Base-by-base conservation (phyloP, 2,329 filamentous ascomycete genomes). In the Colletotrichum sp. region DNA sequence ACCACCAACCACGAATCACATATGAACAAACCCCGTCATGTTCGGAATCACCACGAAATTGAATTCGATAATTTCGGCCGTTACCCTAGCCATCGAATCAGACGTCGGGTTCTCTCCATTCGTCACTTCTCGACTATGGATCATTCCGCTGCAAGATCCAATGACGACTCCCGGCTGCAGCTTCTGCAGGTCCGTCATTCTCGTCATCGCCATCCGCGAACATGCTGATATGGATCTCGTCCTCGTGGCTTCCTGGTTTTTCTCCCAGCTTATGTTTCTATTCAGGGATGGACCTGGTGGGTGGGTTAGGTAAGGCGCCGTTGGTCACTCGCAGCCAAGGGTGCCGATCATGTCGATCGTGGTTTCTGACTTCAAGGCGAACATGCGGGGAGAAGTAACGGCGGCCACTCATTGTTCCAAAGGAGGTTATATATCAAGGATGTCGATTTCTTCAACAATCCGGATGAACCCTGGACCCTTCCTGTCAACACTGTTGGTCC, bases 141-240 rank as follows among this genome's bases (percentile, higher is more conserved):
- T 62, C 74, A 64, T 60, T 65, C 64, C 65, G 74, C 70, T 77
- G 75, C 71, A 36, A 75, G 75, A 77, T 75, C 75, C 75, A 75
- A 62, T 71, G 67, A 75, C 60, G 72, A 67, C 52, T 34, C 71
- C 62, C 32, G 52, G 62, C 60, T 75, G 72, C 75, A 66, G 65
- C 71, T 75, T 67, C 75, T 77, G 71, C 75, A 77, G 71, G 75
- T 68, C 66, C 75, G 15, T 75, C 63, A 21, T 28, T 60, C 26
- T 75, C 26, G n/a, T 65, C 59, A 21, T 67, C 30, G 8, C 39
- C 36, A 26, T 75, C 30, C 49, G 21, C 62, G 24, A 30, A 55
- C 36, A 28, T 21, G 21, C 32, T 66, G 67, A 39, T 32, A 75
- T 67, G 66, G 66, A 32, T 57, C 60, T 28, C 39, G 8, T 65